Conservation (phyloP, 768 basidiomycete species). For the Phaffia tasmanica region DNA sequence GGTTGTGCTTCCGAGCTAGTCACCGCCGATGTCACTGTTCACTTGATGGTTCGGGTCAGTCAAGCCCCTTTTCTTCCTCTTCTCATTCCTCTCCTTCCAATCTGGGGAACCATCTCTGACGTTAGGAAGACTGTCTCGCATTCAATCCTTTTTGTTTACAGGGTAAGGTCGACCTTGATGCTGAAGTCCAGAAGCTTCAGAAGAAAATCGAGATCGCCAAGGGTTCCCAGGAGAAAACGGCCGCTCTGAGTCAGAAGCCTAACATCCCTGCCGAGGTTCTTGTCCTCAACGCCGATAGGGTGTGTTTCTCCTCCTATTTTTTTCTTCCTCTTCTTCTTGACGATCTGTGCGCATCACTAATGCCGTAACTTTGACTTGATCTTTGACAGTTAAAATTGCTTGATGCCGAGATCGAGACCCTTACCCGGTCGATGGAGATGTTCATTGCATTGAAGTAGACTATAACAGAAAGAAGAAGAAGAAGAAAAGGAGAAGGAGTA, state of each 20-base stretch:
- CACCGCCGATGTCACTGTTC: constrained; percentile 58
- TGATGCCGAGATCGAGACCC: constrained; percentile 65
- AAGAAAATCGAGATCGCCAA: constrained; percentile 73
- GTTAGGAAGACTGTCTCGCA: no score
- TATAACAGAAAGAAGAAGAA: background rate
- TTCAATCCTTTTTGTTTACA: constrained; percentile 34
- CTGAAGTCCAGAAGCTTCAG: constrained; percentile 75
- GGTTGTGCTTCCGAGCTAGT: constrained; percentile 81
- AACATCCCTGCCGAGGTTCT: constrained; percentile 73
- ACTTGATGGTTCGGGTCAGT: constrained; percentile 60
- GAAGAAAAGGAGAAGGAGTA: no score
- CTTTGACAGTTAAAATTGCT: constrained; percentile 55
- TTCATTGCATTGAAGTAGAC: constrained; percentile 41
- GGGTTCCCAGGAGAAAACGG: constrained; percentile 61
- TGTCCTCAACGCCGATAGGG: constrained; percentile 68
- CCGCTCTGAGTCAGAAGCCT: constrained; percentile 48
- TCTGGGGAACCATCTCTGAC: background rate
- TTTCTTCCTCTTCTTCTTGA: background rate
- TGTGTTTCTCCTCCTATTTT: constrained; percentile 36
- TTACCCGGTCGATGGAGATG: constrained; percentile 62
- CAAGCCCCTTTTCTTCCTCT: background rate
- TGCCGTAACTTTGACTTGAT: constrained; percentile 6
- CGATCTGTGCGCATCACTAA: constrained; percentile 11
- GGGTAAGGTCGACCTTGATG: constrained; percentile 82
- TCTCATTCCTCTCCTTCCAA: background rate